Conservation (phyloP, 2,329 filamentous ascomycete genomes). For the Alternaria triticimaculans region DNA sequence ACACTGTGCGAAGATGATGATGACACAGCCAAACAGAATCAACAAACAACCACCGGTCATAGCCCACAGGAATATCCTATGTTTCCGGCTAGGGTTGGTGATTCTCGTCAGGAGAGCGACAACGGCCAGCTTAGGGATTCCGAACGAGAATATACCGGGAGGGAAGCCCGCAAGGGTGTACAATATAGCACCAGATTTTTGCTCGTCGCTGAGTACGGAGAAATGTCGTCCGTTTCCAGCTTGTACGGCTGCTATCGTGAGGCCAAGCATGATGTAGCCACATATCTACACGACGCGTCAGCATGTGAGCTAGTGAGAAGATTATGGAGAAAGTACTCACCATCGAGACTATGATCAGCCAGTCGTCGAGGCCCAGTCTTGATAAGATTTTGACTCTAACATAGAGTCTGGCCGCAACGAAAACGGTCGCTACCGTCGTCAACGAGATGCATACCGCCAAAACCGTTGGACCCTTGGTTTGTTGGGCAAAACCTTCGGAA, state of each 20-base stretch:
- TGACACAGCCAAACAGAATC: not conserved
- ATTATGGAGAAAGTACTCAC: not conserved
- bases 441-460: not conserved
- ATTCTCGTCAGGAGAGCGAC: not conserved
- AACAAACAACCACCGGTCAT: not conserved
- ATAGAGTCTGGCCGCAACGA: not conserved
- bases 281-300: not conserved
- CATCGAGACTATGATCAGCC: not conserved
- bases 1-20: not conserved
- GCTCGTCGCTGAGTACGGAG: not conserved
- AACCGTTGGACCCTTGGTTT: not conserved
- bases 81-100: not conserved
- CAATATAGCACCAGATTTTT: not conserved
- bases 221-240: not conserved
- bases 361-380: not conserved
- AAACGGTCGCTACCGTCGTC: not conserved
- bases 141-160: not conserved
- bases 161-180: not conserved
- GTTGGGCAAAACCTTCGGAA: not conserved
- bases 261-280: not conserved
- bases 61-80: not conserved
- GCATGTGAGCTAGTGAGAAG: not conserved
- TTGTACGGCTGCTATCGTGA: not conserved
- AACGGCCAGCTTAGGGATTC: not conserved
- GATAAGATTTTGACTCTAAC: not conserved